phyloP scores from a whole-genome alignment of 192 early-diverging fungal genomes.

The Coemansia sp. region DNA sequence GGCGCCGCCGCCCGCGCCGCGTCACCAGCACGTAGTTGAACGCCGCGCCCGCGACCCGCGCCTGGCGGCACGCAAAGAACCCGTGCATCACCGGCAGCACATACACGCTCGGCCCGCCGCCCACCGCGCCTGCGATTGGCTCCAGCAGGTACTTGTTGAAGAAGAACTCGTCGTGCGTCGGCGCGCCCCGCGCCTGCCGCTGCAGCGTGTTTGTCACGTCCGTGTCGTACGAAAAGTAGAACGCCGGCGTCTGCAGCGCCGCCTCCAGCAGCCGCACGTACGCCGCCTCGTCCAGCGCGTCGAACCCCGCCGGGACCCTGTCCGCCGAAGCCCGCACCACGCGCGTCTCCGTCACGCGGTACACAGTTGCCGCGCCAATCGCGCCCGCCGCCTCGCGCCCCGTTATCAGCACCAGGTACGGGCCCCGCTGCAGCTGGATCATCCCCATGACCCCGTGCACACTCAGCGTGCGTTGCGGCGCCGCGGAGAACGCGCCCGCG shows the following conservation, averaged over 20 bases:
- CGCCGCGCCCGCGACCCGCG: slow-evolving; percentile 61
- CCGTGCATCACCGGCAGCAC: slow-evolving; percentile 91
- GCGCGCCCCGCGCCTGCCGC: slow-evolving; percentile 36
- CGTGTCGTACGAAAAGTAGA: slow-evolving; percentile 85
- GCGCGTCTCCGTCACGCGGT: slow-evolving; percentile 39
- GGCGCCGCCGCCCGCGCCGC: slow-evolving; percentile 76
- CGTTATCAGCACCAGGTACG: slow-evolving; percentile 51
- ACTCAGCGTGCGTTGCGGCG: slow-evolving; percentile 37
- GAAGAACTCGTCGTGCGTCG: slow-evolving; percentile 91
- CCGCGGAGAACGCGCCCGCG: slow-evolving; percentile 25
- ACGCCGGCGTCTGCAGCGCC: slow-evolving; percentile 55
- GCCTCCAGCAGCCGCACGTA: slow-evolving; percentile 61
- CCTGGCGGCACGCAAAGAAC: slow-evolving; percentile 63
- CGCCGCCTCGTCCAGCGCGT: slow-evolving; percentile 58
- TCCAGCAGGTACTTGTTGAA: slow-evolving; percentile 79
- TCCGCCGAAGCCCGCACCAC: slow-evolving; percentile 36
- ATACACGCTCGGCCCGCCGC: slow-evolving; percentile 58
- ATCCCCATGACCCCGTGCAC: slow-evolving; percentile 50
- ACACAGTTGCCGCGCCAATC: slow-evolving; percentile 40
- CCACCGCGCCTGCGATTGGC: slow-evolving; percentile 53
- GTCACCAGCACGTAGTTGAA: slow-evolving; percentile 83
- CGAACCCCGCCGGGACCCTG: slow-evolving; percentile 19
- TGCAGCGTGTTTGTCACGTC: slow-evolving; percentile 87
- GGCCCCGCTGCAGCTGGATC: slow-evolving; percentile 39
- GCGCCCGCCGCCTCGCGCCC: slow-evolving; percentile 37